Conservation (phyloP, 2,329 filamentous ascomycete species). For the Microsporum ferrugineum region DNA sequence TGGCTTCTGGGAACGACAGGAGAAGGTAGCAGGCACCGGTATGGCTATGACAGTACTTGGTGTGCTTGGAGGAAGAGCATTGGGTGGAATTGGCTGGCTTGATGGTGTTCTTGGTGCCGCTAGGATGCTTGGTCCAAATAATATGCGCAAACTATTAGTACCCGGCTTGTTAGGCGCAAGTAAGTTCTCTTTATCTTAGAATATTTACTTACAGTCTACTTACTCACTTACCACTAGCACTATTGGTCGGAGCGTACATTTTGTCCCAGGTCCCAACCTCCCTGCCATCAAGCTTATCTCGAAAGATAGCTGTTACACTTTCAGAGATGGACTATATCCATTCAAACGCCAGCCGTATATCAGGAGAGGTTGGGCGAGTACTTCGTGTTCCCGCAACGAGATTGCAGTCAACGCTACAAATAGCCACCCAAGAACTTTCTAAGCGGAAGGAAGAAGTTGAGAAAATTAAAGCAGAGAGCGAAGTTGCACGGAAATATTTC, state of each 20-base stretch:
- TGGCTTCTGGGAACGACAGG: slow-evolving; percentile 73
- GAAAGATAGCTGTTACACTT: slow-evolving; percentile 74
- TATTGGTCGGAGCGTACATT: slow-evolving; percentile 67
- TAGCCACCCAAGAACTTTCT: slow-evolving; percentile 72
- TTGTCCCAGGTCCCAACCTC: slow-evolving; percentile 80
- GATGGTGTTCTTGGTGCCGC: slow-evolving; percentile 73
- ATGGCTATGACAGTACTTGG: slow-evolving; percentile 89
- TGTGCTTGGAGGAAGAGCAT: slow-evolving; percentile 66
- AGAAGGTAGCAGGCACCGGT: slow-evolving; percentile 86
- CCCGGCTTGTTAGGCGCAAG: slow-evolving; percentile 68
- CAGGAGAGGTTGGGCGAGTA: slow-evolving; percentile 74
- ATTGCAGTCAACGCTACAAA: slow-evolving; percentile 69
- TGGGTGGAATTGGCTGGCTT: slow-evolving; percentile 79
- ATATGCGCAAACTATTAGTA: slow-evolving; percentile 66
- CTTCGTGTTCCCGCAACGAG: slow-evolving; percentile 79
- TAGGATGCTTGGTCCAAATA: slow-evolving; percentile 70
- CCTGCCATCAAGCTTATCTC: slow-evolving; percentile 70
- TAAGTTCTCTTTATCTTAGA: slow-evolving; percentile 39
- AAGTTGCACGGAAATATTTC: slow-evolving; percentile 84
- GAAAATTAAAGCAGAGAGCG: slow-evolving; percentile 71
- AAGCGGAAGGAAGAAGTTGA: slow-evolving; percentile 68
- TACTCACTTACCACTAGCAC: slow-evolving; percentile 38
- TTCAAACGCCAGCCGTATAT: slow-evolving; percentile 72
- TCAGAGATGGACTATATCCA: slow-evolving; percentile 84
- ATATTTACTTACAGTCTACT: slow-evolving; percentile 24